Evolutionary conservation across 345 rosid species (phyloP), one percentile per base, ranked within the genome.

Genomic region (Lepidium didymum): DNA sequence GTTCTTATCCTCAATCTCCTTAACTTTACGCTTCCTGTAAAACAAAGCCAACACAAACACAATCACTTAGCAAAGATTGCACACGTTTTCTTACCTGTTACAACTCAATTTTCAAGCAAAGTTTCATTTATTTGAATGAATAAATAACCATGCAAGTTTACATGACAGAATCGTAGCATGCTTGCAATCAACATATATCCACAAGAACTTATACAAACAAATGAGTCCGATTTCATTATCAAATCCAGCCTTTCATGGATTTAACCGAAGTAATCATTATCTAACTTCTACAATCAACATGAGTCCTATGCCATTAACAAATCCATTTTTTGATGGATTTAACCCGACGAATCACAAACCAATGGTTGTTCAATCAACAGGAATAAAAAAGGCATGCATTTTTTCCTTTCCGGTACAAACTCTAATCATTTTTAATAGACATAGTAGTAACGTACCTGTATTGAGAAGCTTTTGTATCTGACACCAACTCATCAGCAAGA

Each of bases 401-500:
- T 38, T 38, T 18, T 9, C 8, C 2, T 27, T 34, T 36, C 23
- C 2, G 14, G 36, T 36, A 64, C 57, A 36, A 27, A 38, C 6
- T n/a, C 6, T 8, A 27, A 5, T 10, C 56, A 47, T 31, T 73
- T 8, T 33, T 21, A 34, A 15, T 1, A 29, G 42, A 50, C 21
- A 19, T 19, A 31, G 14, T 7, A 55, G 52, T 65, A 51, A 42
- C 75, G 57, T 62, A 87, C 99, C 96, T 85, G 86, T 89, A 94
- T 10, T 82, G 80, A 44, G 64, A 51, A 51, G 77, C 64, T 29
- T 55, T 54, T 23, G 78, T 76, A 69, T 91, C 96, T 62, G 87
- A 77, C 40, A 91, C 84, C 73, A 94, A 81, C 73, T 91, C 97
- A 7, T 94, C 99, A 6, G 97, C 93, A 71, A 91, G 77, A 56